phyloP scores from a whole-genome alignment of 1,139 yeast species.

The Suhomyces atakaporum region DNA sequence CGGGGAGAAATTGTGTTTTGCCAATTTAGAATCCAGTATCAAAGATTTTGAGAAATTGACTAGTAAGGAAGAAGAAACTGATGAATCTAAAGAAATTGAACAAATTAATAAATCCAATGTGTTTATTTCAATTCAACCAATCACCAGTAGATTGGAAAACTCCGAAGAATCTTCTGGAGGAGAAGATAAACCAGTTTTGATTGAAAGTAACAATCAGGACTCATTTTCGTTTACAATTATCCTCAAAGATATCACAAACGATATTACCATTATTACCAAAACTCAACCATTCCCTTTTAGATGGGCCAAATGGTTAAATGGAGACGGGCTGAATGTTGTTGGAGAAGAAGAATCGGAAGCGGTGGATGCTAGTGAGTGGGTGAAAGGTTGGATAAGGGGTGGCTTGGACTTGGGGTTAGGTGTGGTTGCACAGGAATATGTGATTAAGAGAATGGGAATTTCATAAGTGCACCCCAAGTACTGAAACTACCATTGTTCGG shows the following conservation, averaged over 20 bases:
- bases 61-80: slow-evolving; percentile 26
- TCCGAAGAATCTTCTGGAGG: slow-evolving; percentile 27
- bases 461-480: slow-evolving; percentile 16
- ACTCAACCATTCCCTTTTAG: slow-evolving; percentile 88
- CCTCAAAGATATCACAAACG: slow-evolving; percentile 76
- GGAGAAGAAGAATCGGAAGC: slow-evolving; percentile 35
- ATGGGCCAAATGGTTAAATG: slow-evolving; percentile 88
- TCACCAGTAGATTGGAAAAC: slow-evolving; percentile 33
- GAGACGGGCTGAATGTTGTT: slow-evolving; percentile 35
- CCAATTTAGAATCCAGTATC: slow-evolving; percentile 77
- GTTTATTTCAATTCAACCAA: slow-evolving; percentile 80
- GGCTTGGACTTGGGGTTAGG: slow-evolving; percentile 82
- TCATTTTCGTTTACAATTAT: slow-evolving; percentile 66
- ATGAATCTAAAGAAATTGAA: slow-evolving; percentile 18
- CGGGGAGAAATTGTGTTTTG: slow-evolving; percentile 87
- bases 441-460: slow-evolving; percentile 86
- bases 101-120: slow-evolving; percentile 57
- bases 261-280: slow-evolving; percentile 68
- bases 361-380: slow-evolving; percentile 96
- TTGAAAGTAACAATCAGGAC: slow-evolving; percentile 40
- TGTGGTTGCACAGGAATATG: slow-evolving; percentile 85
- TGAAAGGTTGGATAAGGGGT: slow-evolving; percentile 85
- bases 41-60: slow-evolving; percentile 42
- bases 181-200: slow-evolving; percentile 41
- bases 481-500: no score